Base-by-base conservation (phyloP, 2,329 filamentous ascomycete species). In the Colletotrichum orchidophilum region DNA sequence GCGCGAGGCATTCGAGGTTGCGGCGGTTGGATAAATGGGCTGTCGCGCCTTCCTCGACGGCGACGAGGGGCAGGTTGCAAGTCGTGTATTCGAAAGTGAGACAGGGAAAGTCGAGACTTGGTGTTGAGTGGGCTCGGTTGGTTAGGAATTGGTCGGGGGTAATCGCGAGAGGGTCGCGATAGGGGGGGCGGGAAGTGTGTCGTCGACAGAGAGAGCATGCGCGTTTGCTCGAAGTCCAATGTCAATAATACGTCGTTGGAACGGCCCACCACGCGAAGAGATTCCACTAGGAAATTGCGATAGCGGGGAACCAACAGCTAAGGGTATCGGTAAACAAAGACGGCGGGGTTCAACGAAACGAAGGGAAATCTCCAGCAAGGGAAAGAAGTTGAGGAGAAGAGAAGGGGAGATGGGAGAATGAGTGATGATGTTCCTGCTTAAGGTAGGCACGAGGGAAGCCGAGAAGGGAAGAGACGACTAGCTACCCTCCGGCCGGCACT, bases 311-410 rank as follows among this genome's bases (percentile, higher is more conserved):
- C 61, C 54, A 53, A 26, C 27, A 53, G 13, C 42, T 55, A 59
- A 60, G 27, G 70, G 42, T 71, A 69, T 69, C 42, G 53, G 59
- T 31, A 55, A 64, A 49, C 26, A 50, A 65, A 33, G 27, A 65
- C 26, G 7, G 50, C 46, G 49, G 46, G 61, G 53, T 31, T 57
- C 29, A 61, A 57, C 31, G 49, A 71, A 63, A 63, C 62, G 61
- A 72, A 35, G 49, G 61, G 29, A 61, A 68, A 53, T 58, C 52
- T 63, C 42, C 65, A 58, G 54, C 70, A 63, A 70, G 70, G 68
- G 63, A 68, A 62, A 53, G 58, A 49, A 59, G 49, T 29, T 59
- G 64, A 50, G 54, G 61, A 57, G 52, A 46, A 59, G 31, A 57
- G 46, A 39, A 58, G 18, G 53, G 42, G 52, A 24, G 29, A 33